Evolutionary conservation across 495 filamentous ascomycete genomes (phyloP), one percentile per base, ranked within the genome.

Genomic region (Lentithecium fluviatile): DNA sequence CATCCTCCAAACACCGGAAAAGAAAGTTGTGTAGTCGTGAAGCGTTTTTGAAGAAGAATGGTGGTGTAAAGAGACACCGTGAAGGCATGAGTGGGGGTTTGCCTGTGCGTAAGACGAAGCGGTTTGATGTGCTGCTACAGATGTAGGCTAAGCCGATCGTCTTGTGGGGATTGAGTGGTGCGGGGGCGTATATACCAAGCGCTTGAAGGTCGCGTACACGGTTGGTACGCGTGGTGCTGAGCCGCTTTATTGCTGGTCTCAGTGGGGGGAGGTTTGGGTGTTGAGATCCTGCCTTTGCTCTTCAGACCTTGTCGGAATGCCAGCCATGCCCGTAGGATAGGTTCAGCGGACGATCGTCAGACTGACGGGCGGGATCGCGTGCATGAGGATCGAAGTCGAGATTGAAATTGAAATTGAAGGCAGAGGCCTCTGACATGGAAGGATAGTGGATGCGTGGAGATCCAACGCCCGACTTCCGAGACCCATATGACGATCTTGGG

Each of bases 371-470:
- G 1, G 25, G 11, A n/a, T 48, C 42, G 1, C 59, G 50, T 23
- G 42, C 26, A 1, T 40, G 51, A 0, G 51, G 38, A 32, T 56
- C 51, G 38, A 60, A 54, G 3, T 54, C 42, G 52, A 50, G 40
- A 32, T 63, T 37, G 43, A 61, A 61, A 42, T 61, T 36, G 45
- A 68, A 68, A 36, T 56, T 26, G 34, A 69, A 65, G 0, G 34
- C 62, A 12, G 66, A 69, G 11, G 62, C 52, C 43, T 69, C 53
- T 1, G 62, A 65, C 58, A 69, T 60, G 24, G 62, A 65, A 29
- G 66, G 66, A 49, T 69, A 56, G 38, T 69, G 66, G 24, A 46
- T 29, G 25, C 45, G 40, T n/a, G 43, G 43, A 50, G 52, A n/a
- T 17, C 42, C 40, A 2, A 37, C 38, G 6, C 26, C 25, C 0